Conservation (phyloP, 108 stramenopile genomes). For the Cyclotella kingstonii region DNA sequence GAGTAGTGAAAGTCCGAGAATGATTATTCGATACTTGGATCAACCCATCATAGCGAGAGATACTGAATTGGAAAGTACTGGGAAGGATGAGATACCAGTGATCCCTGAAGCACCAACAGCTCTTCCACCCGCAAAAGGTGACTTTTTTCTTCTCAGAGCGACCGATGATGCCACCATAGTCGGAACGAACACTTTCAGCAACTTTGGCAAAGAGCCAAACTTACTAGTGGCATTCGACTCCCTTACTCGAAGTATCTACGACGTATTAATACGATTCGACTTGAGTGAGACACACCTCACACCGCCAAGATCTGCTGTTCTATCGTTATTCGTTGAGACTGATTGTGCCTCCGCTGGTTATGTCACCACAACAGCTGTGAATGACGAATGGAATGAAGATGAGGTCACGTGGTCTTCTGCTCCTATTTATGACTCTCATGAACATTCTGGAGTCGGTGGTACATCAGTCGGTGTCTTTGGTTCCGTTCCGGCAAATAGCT, state of each 20-base stretch:
- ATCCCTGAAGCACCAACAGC: not conserved
- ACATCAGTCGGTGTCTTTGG: constrained; percentile 18
- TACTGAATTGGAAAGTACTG: not conserved
- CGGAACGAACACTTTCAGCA: not conserved
- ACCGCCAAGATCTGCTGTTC: constrained; percentile 12
- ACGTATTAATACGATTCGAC: constrained; percentile 19
- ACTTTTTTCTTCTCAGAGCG: constrained; percentile 17
- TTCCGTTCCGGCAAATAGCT: constrained; percentile 3
- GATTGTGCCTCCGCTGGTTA: constrained; percentile 15
- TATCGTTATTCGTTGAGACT: constrained; percentile 14
- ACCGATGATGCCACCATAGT: constrained; percentile 29
- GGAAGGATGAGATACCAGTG: not conserved
- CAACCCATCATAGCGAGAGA: not conserved
- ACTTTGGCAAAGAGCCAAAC: constrained; percentile 17
- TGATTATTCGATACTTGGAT: constrained; percentile 11
- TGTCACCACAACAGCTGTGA: constrained; percentile 7
- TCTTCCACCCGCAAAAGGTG: constrained; percentile 11
- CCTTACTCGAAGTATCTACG: constrained; percentile 11
- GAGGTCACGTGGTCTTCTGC: constrained; percentile 13
- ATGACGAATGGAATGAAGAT: constrained; percentile 18
- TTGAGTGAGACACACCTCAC: constrained; percentile 3
- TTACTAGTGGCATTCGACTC: constrained; percentile 16
- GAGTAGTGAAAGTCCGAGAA: constrained; percentile 11
- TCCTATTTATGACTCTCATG: constrained; percentile 11
- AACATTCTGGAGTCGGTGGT: not conserved